Conservation (phyloP, 140 eudicot genomes). For the Ambrosia hybrid region DNA sequence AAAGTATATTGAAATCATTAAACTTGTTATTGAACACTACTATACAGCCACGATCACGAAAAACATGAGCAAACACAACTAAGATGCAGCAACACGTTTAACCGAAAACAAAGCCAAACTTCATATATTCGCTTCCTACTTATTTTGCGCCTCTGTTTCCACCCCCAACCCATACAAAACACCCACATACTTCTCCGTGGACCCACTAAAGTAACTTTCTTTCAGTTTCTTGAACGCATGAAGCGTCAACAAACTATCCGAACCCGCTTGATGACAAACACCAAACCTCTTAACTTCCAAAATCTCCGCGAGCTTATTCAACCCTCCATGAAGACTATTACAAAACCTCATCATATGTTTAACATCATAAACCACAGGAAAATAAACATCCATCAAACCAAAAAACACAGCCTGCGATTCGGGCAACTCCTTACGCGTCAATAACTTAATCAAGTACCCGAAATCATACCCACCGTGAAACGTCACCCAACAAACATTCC, state of each 20-base stretch:
- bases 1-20: conserved; percentile 17
- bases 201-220: conserved; percentile 51
- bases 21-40: conserved; percentile 46
- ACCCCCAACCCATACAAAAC: conserved; percentile 54
- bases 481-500: conserved; percentile 49
- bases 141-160: conserved; percentile 35
- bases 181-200: conserved; percentile 52
- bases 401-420: conserved; percentile 53
- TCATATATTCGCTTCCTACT: conserved; percentile 9
- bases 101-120: conserved; percentile 30
- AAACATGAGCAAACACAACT: not conserved
- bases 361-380: conserved; percentile 56
- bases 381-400: conserved; percentile 46
- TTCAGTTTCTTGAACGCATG: conserved; percentile 53
- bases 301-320: conserved; percentile 50
- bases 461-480: conserved; percentile 74
- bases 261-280: conserved; percentile 64
- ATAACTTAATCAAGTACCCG: conserved; percentile 59
- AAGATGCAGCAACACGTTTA: conserved; percentile 36
- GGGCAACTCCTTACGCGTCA: conserved; percentile 51
- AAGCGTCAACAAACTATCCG: conserved; percentile 61
- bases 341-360: conserved; percentile 62
- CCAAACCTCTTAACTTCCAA: conserved; percentile 59
- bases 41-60: conserved; percentile 26
- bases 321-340: conserved; percentile 59